phyloP scores from a whole-genome alignment of 1,284 basidiomycete genomes.

The Leccinum subfulvum region DNA sequence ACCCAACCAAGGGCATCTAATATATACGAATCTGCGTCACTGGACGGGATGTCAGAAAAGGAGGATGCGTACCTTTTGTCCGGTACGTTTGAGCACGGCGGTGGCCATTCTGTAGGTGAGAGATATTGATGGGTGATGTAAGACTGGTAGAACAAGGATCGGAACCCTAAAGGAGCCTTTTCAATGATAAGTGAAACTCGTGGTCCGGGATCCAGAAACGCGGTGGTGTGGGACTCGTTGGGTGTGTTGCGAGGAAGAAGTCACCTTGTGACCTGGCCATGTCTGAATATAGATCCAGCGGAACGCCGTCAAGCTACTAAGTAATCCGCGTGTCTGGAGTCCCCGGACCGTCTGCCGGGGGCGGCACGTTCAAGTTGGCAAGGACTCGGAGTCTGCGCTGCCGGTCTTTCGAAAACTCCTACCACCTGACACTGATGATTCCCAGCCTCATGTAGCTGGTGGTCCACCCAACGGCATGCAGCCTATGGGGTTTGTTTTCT shows the following conservation, averaged over 20 bases:
- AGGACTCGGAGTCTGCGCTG: neutral
- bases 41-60: neutral
- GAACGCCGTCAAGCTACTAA: neutral
- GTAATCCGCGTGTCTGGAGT: neutral
- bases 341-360: neutral
- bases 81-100: constrained; percentile 57
- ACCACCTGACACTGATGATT: neutral
- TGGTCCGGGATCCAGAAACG: constrained; percentile 13
- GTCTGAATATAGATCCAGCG: constrained; percentile 9
- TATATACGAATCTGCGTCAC: neutral
- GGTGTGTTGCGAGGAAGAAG: neutral
- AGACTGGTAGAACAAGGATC: neutral
- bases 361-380: neutral
- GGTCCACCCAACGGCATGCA: neutral
- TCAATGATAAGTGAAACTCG: constrained; percentile 6
- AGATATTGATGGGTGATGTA: neutral
- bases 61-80: constrained; percentile 44
- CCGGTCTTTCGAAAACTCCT: neutral
- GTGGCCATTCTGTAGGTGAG: constrained; percentile 41
- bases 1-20: constrained; percentile 35
- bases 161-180: constrained; percentile 3
- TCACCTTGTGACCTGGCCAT: constrained; percentile 10
- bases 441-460: neutral
- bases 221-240: constrained; percentile 1
- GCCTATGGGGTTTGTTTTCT: neutral